Conservation (phyloP, 441 rosid species). For the Gossypium davidsonii region DNA sequence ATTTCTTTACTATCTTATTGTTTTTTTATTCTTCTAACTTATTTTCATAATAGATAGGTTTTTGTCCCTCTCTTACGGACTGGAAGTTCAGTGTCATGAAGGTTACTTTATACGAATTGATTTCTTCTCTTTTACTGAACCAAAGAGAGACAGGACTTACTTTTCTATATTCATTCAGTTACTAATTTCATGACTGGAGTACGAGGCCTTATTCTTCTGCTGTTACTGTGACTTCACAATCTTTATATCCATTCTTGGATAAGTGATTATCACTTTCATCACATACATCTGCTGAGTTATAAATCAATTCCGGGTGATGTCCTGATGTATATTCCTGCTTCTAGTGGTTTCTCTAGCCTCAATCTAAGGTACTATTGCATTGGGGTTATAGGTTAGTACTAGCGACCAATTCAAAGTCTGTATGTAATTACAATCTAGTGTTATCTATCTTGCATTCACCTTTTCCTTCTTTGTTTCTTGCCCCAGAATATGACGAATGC, state of each 20-base stretch:
- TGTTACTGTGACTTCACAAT: constrained; percentile 7
- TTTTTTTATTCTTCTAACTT: constrained; percentile 3
- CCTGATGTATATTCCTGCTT: constrained; percentile 9
- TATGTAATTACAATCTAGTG: constrained; percentile 6
- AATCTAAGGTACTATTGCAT: constrained; percentile 10
- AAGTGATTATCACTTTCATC: not conserved
- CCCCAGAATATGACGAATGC: constrained; percentile 21
- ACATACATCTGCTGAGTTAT: constrained; percentile 9
- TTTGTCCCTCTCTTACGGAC: not conserved
- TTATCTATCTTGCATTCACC: constrained; percentile 12
- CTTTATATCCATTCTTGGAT: constrained; percentile 13
- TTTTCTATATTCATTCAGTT: constrained; percentile 13
- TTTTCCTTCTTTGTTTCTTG: constrained; percentile 15
- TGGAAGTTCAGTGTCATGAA: not conserved
- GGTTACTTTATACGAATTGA: constrained; percentile 2
- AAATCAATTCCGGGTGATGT: constrained; percentile 21
- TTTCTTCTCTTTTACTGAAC: constrained; percentile 3
- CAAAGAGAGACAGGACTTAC: not conserved
- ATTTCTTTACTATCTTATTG: not conserved
- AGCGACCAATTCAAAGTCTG: not conserved
- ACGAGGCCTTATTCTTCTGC: constrained; percentile 11
- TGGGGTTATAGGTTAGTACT: constrained; percentile 10
- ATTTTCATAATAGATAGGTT: constrained; percentile 6
- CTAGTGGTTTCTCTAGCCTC: constrained; percentile 4
- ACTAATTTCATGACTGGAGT: constrained; percentile 14